phyloP scores from a whole-genome alignment of 1,284 basidiomycete species.

The Sanghuangporus weigelae region DNA sequence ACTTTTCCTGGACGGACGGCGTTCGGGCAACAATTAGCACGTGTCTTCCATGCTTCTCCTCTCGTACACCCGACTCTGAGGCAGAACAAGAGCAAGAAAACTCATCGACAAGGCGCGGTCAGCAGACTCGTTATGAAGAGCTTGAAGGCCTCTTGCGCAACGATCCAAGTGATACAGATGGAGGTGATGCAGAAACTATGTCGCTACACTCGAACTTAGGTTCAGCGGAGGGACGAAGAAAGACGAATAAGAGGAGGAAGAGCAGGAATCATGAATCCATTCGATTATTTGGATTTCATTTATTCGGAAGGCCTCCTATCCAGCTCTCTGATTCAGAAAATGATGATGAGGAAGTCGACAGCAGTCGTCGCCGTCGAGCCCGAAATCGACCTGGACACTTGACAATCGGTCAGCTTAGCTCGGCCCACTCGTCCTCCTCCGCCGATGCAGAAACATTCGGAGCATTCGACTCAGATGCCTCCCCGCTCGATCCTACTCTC shows the following conservation, averaged over 20 bases:
- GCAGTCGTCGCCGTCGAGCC: slow-evolving; percentile 11
- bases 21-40: slow-evolving; percentile 49
- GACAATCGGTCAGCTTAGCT: not conserved
- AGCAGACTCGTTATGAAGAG: slow-evolving; percentile 47
- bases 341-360: slow-evolving; percentile 24
- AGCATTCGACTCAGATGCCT: slow-evolving; percentile 63
- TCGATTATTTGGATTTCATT: slow-evolving; percentile 55
- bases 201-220: slow-evolving; percentile 64
- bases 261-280: slow-evolving; percentile 30
- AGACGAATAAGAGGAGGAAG: slow-evolving; percentile 24
- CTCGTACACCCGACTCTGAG: not conserved
- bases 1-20: slow-evolving; percentile 59
- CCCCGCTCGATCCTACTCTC: slow-evolving; percentile 49
- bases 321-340: slow-evolving; percentile 52
- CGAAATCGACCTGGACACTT: not conserved
- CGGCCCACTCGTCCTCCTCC: slow-evolving; percentile 31
- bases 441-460: slow-evolving; percentile 26
- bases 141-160: slow-evolving; percentile 50
- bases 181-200: slow-evolving; percentile 50
- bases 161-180: slow-evolving; percentile 36
- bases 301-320: slow-evolving; percentile 57
- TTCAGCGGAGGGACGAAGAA: slow-evolving; percentile 27
- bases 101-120: slow-evolving; percentile 31
- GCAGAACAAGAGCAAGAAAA: slow-evolving; percentile 21
- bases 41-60: slow-evolving; percentile 53